Base-by-base conservation (phyloP, 805 yeast species). In the Metschnikowia gelsemii region DNA sequence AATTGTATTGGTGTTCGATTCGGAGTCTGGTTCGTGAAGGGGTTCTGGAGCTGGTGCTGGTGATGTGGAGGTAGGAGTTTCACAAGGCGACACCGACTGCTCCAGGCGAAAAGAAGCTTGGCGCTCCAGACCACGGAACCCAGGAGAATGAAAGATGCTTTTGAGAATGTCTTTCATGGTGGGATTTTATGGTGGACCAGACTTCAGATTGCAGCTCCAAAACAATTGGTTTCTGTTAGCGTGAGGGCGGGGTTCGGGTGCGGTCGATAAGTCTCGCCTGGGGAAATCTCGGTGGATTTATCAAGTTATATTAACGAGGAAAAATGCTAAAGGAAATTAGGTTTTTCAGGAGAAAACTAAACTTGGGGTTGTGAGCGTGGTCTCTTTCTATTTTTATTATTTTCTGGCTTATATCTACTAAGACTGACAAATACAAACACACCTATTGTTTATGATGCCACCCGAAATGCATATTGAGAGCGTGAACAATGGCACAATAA, bases 61-160 rank as follows among this genome's bases (percentile, higher is more conserved):
- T 20, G 13, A n/a, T n/a, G 14, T 16, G 31, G 31, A 18, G 31
- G 17, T 4, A 11, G 18, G 43, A 24, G 59, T 51, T 45, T 61
- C 69, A 35, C 61, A 46, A 5, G 71, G 71, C 16, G 66, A 59
- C 9, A 65, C 66, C 11, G 68, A 61, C 23, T 66, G 49, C 26
- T 65, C 68, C 18, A 55, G 31, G 8, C 43, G 43, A n/a, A 38
- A 8, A 18, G 45, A 37, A 22, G 33, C 30, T 8, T 33, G 43
- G 33, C 38, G 47, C 35, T 42, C 35, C 12, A 50, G 35, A 26
- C 45, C 35, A 21, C 35, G 38, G 40, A 57, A 58, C 3, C 47
- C 45, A 24, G 58, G 60, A 27, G 46, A 45, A 35, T 58, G 58
- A 40, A 58, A 56, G 30, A 45, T 28, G 32, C 21, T 42, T n/a